Evolutionary conservation across 352 stramenopile genomes (phyloP).

Genomic region (Globisporangium irregulare): DNA sequence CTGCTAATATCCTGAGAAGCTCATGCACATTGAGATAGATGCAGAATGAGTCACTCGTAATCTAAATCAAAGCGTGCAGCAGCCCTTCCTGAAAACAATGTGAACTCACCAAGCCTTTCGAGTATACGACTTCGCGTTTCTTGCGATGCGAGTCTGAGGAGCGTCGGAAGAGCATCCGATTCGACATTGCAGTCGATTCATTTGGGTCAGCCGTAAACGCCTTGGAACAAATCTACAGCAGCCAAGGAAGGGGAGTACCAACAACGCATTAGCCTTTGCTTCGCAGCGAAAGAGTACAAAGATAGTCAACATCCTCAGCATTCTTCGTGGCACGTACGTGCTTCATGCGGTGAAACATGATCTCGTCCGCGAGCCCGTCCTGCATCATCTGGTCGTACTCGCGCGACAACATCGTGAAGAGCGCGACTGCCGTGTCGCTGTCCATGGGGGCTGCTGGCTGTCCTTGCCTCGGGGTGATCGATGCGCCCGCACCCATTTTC

Average conservation of each 20-base stretch:
- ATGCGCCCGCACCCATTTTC: constrained; percentile 44
- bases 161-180: constrained; percentile 45
- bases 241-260: not conserved
- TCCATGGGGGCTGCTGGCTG: constrained; percentile 18
- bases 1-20: constrained; percentile 31
- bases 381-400: constrained; percentile 67
- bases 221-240: constrained; percentile 32
- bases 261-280: not conserved
- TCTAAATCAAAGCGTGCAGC: not conserved
- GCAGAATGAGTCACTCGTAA: not conserved
- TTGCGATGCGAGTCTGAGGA: constrained; percentile 57
- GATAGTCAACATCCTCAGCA: not conserved
- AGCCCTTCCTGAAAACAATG: not conserved
- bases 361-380: constrained; percentile 53
- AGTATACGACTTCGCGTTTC: constrained; percentile 72
- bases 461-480: constrained; percentile 20
- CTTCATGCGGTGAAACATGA: constrained; percentile 80
- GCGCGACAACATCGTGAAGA: constrained; percentile 54
- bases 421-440: constrained; percentile 29
- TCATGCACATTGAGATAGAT: not conserved
- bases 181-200: constrained; percentile 18
- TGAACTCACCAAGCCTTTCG: constrained; percentile 50
- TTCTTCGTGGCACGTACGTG: constrained; percentile 27
- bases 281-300: not conserved
- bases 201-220: constrained; percentile 41